Evolutionary conservation across 495 filamentous ascomycete genomes (phyloP), one percentile per base, ranked within the genome.

Genomic region (Hypoxylon fuscum): DNA sequence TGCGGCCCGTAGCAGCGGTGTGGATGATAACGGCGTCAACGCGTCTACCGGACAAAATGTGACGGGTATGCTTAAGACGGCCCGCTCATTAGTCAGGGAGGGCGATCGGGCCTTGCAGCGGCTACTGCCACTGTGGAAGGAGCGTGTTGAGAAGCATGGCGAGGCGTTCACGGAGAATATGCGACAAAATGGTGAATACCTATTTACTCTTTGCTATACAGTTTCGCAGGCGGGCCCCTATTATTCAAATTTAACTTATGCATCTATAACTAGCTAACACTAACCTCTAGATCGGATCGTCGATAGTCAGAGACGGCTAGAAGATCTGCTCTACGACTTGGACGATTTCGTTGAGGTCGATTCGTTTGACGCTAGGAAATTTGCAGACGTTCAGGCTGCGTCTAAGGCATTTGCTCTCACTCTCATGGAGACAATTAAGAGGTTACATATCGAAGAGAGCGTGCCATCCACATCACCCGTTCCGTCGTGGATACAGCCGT

Each of bases 281-380:
- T 4, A 31, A 45, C 32, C 57, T 44, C 17, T 35, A 72, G 69
- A 72, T 20, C 44, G 40, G 34, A 67, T 77, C 22, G 62, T 75
- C 41, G 68, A 68, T 46, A 67, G 67, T 11, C 66, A 74, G 8
- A 57, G 72, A 9, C 51, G 68, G 1, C 51, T 77, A 8, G 74
- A 77, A 42, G 71, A 75, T 53, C 66, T 76, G 2, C 71, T 77
- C 10, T 77, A 72, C 54, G 74, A 76, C 49, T 67, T 77, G 23
- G 74, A 77, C 17, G 75, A 77, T 50, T 73, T 70, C 40, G 67
- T 66, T 18, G 53, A 74, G 1, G 60, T 68, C 0, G 74, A 74
- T 42, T 56, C 70, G 21, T 77, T 77, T 25, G 66, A 74, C 17
- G 38, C 57, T 10, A 42, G 47, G 3, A 71, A 57, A 41, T 77